Evolutionary conservation across 192 early-diverging fungal genomes (phyloP), one percentile per base, ranked within the genome.

Genomic region (Paraglomus occultum): DNA sequence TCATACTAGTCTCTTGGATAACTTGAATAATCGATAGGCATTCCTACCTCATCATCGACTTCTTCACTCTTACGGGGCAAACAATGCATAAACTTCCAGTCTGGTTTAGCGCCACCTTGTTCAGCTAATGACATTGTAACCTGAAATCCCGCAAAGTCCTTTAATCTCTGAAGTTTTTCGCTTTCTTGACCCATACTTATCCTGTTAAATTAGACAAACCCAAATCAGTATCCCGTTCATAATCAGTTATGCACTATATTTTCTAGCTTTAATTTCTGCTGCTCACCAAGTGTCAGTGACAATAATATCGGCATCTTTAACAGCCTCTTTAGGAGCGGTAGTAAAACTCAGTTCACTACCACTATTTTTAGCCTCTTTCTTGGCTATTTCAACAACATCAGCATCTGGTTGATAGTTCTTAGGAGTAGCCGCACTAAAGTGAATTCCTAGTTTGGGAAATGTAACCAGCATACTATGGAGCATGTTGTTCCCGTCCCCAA

Each of bases 51-150:
- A 75, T 99, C 97, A 58, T 94, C 90, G 23, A 99, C 97, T 78
- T 99, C 97, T 71, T 99, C 94, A 5, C 78, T 83, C 78, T 99
- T 99, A 17, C 97, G 84, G 1, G 97, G 97, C 64, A 99, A 69
- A 76, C 97, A 99, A 79, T 99, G 97, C 92, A 99, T 92, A 59
- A 99, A 99, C 71, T 88, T 86, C 97, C 97, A 99, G 73, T 94
- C 83, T 22, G 84, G 71, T 43, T 93, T 90, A 8, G 96, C 93
- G 11, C 87, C 84, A 51, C 92, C 92, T 20, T 79, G 51, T 39
- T 82, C 76, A 12, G 90, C 92, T 85, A 99, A 77, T n/a, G 91
- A 84, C 61, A 85, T 87, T 0, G 96, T 95, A 49, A 99, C 82
- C 80, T 94, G 86, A 82, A 88, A 99, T 0, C 95, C 95, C 6